These are phyloP conservation scores for Artemisia annua DNA, from an alignment of 129 eudicot genomes.

Conservation along the genomic window DNA sequence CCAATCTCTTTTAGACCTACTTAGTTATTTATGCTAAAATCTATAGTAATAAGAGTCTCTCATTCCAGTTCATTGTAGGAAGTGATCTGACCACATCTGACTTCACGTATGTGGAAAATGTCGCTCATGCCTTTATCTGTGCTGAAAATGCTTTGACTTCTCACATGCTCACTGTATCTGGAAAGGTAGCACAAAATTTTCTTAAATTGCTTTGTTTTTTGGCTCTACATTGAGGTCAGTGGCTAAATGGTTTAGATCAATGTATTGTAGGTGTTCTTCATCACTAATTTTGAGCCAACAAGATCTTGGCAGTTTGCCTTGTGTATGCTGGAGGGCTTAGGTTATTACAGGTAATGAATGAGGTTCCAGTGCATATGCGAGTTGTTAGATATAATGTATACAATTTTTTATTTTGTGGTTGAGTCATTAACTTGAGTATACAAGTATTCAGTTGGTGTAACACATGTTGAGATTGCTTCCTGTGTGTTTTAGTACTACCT, in stretches of 20 bases:
- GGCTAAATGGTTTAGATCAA: slow-evolving; percentile 13
- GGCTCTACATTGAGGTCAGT: neutral
- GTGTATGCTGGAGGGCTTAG: slow-evolving; percentile 68
- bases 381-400: too few relatives aligned
- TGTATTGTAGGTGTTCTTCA: slow-evolving; percentile 66
- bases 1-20: too few relatives aligned
- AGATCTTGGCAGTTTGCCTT: slow-evolving; percentile 70
- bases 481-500: neutral
- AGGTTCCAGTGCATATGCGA: too few relatives aligned
- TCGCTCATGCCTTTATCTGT: slow-evolving; percentile 84
- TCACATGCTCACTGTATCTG: slow-evolving; percentile 55
- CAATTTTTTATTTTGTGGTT: neutral
- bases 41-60: slow-evolving; percentile 53
- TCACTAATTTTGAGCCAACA: slow-evolving; percentile 74
- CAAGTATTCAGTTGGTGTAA: neutral
- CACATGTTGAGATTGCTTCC: neutral
- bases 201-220: neutral
- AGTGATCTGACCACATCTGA: slow-evolving; percentile 63
- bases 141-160: slow-evolving; percentile 72
- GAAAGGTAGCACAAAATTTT: slow-evolving; percentile 60
- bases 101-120: slow-evolving; percentile 92
- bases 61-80: slow-evolving; percentile 94
- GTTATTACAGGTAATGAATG: slow-evolving; percentile 62
- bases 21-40: too few relatives aligned
- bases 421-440: neutral